Base-by-base conservation (phyloP, 371 early-diverging fungal genomes). In the Rhizopus stolonifer region DNA sequence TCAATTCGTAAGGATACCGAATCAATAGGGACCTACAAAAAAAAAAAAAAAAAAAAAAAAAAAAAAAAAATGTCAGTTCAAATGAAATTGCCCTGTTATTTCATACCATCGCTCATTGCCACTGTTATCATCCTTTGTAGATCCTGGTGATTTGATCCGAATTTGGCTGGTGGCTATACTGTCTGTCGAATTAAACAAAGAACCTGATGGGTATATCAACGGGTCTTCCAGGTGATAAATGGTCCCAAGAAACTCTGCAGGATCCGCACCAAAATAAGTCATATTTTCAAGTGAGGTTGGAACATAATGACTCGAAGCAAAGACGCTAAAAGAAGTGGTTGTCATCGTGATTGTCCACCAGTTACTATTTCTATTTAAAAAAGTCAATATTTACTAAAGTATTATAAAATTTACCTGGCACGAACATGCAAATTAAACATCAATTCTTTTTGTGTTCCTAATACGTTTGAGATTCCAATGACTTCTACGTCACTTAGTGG, bases 1-100 rank as follows among this genome's bases (percentile, higher is more conserved):
- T 86, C 49, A 86, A 54, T 46, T 84, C 83, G 63, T 82, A 86
- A 18, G 83, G 83, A 34, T 81, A 74, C 29, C 78, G 70, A 45
- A 84, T 64, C 24, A 86, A 45, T 24, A 64, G 60, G 8, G 74
- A 69, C 86, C 86, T 80, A 52, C 17, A 21, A 38, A 23, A 11
- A 14, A 42, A 17, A 19, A 15, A 24, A n/a, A 14, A 5, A 14
- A 15, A n/a, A n/a, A n/a, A n/a, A n/a, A 21, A 38, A 23, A 11
- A 14, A 42, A 17, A 19, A 15, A 24, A n/a, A 14, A 5, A 14
- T n/a, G n/a, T n/a, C n/a, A n/a, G n/a, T n/a, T n/a, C n/a, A n/a
- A n/a, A n/a, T n/a, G n/a, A 15, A n/a, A n/a, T 11, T 25, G 33
- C 11, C 4, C 1, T 42, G 2, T 18, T 46, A 9, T 17, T 21